A percentile compares a stretch with the other conserved stretches of the same genome.
Evolutionary conservation across 371 early-diverging fungal species (phyloP).

Genomic region (Fennellomyces sp.): DNA sequence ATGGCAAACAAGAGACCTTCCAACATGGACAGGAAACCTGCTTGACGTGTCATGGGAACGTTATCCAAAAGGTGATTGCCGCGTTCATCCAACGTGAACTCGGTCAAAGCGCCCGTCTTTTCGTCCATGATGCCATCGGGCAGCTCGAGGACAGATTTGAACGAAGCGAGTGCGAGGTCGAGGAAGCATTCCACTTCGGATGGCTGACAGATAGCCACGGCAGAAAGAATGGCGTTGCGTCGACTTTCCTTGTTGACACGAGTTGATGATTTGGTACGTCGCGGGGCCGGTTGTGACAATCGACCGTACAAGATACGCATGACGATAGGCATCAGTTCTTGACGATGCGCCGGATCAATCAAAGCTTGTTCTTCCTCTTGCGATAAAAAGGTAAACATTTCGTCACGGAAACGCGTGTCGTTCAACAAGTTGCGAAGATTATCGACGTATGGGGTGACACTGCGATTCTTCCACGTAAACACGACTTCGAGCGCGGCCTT

Average conservation of each 20-base stretch:
- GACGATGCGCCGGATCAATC: slow-evolving; percentile 70
- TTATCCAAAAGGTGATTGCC: slow-evolving; percentile 27
- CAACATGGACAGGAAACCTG: slow-evolving; percentile 79
- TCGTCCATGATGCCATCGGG: slow-evolving; percentile 28
- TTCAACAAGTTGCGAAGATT: slow-evolving; percentile 76
- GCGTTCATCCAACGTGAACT: slow-evolving; percentile 20
- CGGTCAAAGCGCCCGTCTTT: slow-evolving; percentile 12
- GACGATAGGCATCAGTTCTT: slow-evolving; percentile 71
- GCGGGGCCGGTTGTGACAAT: slow-evolving; percentile 68
- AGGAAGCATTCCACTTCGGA: slow-evolving; percentile 75
- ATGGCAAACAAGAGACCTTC: slow-evolving; percentile 86
- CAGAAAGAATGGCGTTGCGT: slow-evolving; percentile 79
- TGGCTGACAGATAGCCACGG: slow-evolving; percentile 67
- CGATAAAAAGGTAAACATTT: slow-evolving; percentile 75
- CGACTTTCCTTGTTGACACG: slow-evolving; percentile 52
- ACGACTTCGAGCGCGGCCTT: slow-evolving; percentile 81
- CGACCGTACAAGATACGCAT: slow-evolving; percentile 91
- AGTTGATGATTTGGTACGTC: neutral
- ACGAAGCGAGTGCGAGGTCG: slow-evolving; percentile 82
- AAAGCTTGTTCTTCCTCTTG: slow-evolving; percentile 51
- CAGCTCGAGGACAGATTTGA: slow-evolving; percentile 43
- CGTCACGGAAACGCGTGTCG: slow-evolving; percentile 90
- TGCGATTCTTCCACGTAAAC: slow-evolving; percentile 74
- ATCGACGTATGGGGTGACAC: slow-evolving; percentile 73
- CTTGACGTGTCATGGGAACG: slow-evolving; percentile 68